Base-by-base conservation (phyloP, 75 land plant genomes). In the Larix kaempferi region DNA sequence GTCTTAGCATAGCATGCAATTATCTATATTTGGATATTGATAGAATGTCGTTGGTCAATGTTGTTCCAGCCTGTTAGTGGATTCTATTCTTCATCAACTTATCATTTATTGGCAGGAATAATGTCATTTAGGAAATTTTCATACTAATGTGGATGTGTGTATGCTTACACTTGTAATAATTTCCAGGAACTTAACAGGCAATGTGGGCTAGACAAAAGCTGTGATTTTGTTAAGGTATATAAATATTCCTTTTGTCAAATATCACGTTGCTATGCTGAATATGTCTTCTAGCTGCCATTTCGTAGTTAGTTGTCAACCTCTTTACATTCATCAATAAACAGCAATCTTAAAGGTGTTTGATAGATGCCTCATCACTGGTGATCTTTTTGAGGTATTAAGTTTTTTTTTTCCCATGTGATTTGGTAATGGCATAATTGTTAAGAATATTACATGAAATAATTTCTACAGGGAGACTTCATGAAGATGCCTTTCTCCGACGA, bases 381-480 rank as follows among this genome's bases (percentile, higher is more conserved):
- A 44, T 14, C 6, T 41, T 17, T 29, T 71, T n/a, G 26, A 14
- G 37, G 23, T 54, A 5, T 19, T 23, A 37, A 39, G 4, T 59
- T 33, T 73, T 16, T 25, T 37, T 17, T 83, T 21, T n/a, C n/a
- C 11, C 35, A 4, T 73, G 63, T 78, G 44, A 27, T 76, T 29
- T 78, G 39, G 6, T 29, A 3, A 3, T 76, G 35, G 4, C 10
- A 27, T 57, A 76, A 27, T 41, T 26, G 41, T 37, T 44, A 5
- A 27, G 17, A 78, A 77, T 61, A 27, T 41, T 82, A 16, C 77
- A 13, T 65, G 22, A 27, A 11, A 57, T 71, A 1, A 49, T 33
- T 8, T 54, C 19, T 88, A 77, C 84, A 96, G 99, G 99, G 94
- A 61, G 99, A 97, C 80, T 97, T 97, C 85, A 97, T 97, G 99